phyloP scores from a whole-genome alignment of 768 basidiomycete genomes.

The Dacryopinax primogenitus region DNA sequence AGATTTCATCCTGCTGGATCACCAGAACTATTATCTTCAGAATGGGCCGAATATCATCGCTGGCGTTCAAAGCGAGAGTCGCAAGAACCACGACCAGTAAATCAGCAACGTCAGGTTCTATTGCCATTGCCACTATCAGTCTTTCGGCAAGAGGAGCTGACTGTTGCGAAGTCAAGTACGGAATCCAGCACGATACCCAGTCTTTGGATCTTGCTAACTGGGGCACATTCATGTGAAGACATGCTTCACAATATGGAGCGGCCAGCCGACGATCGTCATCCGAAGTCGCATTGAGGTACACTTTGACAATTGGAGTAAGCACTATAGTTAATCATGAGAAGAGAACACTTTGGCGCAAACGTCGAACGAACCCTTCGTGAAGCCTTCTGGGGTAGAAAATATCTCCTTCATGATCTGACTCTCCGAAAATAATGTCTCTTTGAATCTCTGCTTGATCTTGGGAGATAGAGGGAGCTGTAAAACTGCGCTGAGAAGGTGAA shows the following conservation, averaged over 20 bases:
- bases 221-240: conserved; percentile 17
- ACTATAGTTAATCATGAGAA: conserved; percentile 26
- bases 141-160: not conserved
- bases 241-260: conserved; percentile 33
- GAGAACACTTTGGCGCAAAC: not conserved
- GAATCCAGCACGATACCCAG: not conserved
- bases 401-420: not conserved
- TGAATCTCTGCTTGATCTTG: not conserved
- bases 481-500: not conserved
- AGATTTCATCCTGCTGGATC: not conserved
- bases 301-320: conserved; percentile 31
- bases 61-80: not conserved
- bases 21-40: not conserved
- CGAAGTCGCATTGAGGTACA: conserved; percentile 29
- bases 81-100: not conserved
- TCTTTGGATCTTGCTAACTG: not conserved
- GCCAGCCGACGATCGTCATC: conserved; percentile 32
- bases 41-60: not conserved
- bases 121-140: not conserved
- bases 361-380: not conserved
- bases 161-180: not conserved
- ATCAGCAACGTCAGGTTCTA: not conserved
- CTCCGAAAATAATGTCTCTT: not conserved
- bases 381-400: not conserved
- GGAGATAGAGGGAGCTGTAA: not conserved